Evolutionary conservation across 2,329 filamentous ascomycete species (phyloP).

Genomic region (Cordyceps tenuipes): DNA sequence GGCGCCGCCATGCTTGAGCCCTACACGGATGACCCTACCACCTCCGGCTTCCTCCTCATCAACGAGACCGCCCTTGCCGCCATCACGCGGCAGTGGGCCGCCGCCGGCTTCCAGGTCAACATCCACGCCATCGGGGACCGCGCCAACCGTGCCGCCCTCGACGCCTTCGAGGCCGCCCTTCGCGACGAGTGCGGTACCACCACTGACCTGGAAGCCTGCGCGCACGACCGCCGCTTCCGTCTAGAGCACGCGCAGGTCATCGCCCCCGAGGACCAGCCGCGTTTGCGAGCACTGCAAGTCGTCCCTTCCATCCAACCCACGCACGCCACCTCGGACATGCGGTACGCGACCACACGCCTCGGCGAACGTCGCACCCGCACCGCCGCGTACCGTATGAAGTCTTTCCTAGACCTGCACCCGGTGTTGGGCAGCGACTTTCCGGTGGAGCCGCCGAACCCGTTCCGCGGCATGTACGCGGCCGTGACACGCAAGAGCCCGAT

Average conservation of each 20-base stretch:
- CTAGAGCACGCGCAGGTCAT: slow-evolving; percentile 67
- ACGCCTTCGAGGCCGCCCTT: slow-evolving; percentile 52
- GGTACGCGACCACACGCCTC: slow-evolving; percentile 53
- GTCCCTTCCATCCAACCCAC: slow-evolving; percentile 64
- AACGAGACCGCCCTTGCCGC: slow-evolving; percentile 50
- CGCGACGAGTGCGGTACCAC: slow-evolving; percentile 40
- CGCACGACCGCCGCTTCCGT: slow-evolving; percentile 50
- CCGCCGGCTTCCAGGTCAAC: slow-evolving; percentile 57
- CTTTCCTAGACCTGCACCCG: slow-evolving; percentile 44
- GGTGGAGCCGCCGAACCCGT: slow-evolving; percentile 60
- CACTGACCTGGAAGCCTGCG: slow-evolving; percentile 37
- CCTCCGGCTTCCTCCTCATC: slow-evolving; percentile 56
- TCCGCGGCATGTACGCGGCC: slow-evolving; percentile 62
- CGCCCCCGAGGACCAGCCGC: slow-evolving; percentile 53
- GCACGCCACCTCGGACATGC: slow-evolving; percentile 64
- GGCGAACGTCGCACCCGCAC: slow-evolving; percentile 43
- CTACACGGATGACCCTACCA: slow-evolving; percentile 54
- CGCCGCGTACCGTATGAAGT: slow-evolving; percentile 60
- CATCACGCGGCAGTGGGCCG: slow-evolving; percentile 50
- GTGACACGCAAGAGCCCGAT: slow-evolving; percentile 52
- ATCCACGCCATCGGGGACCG: slow-evolving; percentile 66
- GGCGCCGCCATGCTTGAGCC: slow-evolving; percentile 64
- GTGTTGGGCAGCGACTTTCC: slow-evolving; percentile 64
- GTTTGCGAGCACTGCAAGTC: slow-evolving; percentile 51
- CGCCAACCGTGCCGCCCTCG: slow-evolving; percentile 56